phyloP scores from a whole-genome alignment of 2,329 filamentous ascomycete species.

The Cladosporium sp. region DNA sequence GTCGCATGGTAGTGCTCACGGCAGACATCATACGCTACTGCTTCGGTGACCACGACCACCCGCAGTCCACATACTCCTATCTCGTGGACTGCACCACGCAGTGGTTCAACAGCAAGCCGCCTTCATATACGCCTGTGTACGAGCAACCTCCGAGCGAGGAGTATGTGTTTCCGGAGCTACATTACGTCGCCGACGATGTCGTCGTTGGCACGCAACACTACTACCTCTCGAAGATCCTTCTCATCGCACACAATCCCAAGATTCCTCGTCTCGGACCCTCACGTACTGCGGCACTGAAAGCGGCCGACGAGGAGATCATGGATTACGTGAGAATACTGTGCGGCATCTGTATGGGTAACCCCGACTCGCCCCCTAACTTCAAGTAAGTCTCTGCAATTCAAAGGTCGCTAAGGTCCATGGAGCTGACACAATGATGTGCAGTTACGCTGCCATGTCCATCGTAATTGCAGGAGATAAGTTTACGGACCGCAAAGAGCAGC shows the following conservation, averaged over 20 bases:
- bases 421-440: background rate
- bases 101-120: constrained; percentile 47
- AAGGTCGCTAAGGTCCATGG: no score
- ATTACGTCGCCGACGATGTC: constrained; percentile 55
- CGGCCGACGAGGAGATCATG: constrained; percentile 44
- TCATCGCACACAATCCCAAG: constrained; percentile 54
- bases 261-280: constrained; percentile 47
- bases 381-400: constrained; percentile 32
- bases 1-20: constrained; percentile 58
- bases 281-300: constrained; percentile 36
- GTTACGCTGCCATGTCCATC: constrained; percentile 31
- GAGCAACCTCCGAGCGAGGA: constrained; percentile 37
- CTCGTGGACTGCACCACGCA: constrained; percentile 44
- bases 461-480: constrained; percentile 47
- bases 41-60: constrained; percentile 44
- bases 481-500: constrained; percentile 42
- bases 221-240: constrained; percentile 54
- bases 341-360: constrained; percentile 56
- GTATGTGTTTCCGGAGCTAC: constrained; percentile 54
- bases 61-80: constrained; percentile 38
- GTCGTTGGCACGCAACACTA: constrained; percentile 59
- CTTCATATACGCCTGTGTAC: constrained; percentile 54
- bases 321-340: constrained; percentile 51
- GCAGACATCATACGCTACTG: constrained; percentile 63
- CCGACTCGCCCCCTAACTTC: constrained; percentile 51